phyloP scores from a whole-genome alignment of 1,139 yeast genomes.

The Sugiyamaella castrensis region DNA sequence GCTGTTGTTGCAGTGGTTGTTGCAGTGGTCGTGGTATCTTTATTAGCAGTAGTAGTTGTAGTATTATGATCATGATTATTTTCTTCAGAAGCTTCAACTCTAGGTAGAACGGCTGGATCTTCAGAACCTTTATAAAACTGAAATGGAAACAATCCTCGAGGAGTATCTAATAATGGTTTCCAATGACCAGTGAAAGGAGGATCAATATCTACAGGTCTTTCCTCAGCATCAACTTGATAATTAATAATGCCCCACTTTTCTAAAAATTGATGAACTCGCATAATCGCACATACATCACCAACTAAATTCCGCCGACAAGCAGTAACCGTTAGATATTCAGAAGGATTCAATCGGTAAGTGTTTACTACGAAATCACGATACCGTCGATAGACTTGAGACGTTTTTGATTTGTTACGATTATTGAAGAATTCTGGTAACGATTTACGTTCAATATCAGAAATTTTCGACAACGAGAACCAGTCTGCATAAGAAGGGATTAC shows the following conservation, averaged over 20 bases:
- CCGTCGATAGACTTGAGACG: constrained; percentile 81
- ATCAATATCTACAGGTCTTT: constrained; percentile 65
- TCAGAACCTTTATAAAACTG: constrained; percentile 45
- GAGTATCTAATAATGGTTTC: constrained; percentile 67
- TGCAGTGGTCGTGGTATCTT: neutral
- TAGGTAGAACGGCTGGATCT: constrained; percentile 32
- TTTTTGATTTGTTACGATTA: constrained; percentile 70
- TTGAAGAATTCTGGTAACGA: constrained; percentile 91
- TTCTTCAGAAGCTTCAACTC: constrained; percentile 5
- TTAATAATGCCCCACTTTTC: constrained; percentile 96
- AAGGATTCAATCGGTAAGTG: constrained; percentile 87
- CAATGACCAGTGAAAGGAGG: constrained; percentile 62
- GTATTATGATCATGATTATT: constrained; percentile 2
- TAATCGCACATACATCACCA: constrained; percentile 93
- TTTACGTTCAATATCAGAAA: constrained; percentile 63
- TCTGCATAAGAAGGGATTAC: constrained; percentile 91
- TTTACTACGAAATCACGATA: constrained; percentile 94
- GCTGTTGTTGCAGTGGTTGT: neutral
- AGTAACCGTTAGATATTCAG: constrained; percentile 87
- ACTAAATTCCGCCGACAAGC: constrained; percentile 92
- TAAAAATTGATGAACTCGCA: constrained; percentile 85
- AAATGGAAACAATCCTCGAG: constrained; percentile 92
- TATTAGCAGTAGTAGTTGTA: neutral
- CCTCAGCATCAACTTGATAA: constrained; percentile 81
- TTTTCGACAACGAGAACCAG: constrained; percentile 78